These are phyloP conservation scores for Gaeumannomyces tritici DNA, from an alignment of 2,329 filamentous ascomycete species.

Conservation along the genomic window DNA sequence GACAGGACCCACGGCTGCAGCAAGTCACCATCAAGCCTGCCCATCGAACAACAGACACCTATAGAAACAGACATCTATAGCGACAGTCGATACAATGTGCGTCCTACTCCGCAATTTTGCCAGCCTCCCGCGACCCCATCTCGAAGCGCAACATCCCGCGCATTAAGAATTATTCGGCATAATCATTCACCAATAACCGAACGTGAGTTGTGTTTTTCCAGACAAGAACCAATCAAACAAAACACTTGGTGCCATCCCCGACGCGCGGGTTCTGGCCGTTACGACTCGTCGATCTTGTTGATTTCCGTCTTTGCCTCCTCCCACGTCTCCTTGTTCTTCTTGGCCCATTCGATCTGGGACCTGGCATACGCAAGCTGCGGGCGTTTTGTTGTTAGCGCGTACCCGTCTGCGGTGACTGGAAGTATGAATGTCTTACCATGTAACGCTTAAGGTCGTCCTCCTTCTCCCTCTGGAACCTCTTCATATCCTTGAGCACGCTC, in stretches of 20 bases:
- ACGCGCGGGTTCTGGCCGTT: neutral
- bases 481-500: slow-evolving; percentile 81
- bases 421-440: slow-evolving; percentile 60
- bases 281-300: slow-evolving; percentile 68
- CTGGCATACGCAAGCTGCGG: slow-evolving; percentile 78
- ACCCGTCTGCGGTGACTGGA: neutral
- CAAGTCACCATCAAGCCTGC: no score
- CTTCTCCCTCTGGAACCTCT: slow-evolving; percentile 89
- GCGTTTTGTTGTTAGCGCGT: neutral
- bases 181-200: neutral
- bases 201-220: neutral
- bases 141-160: neutral
- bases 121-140: neutral
- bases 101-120: neutral
- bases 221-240: neutral
- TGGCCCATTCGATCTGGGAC: slow-evolving; percentile 90
- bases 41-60: no score
- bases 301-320: slow-evolving; percentile 83
- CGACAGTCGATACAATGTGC: neutral
- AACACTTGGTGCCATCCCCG: neutral
- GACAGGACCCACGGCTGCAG: no score
- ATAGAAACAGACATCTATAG: neutral
- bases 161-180: neutral
- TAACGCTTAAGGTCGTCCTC: slow-evolving; percentile 89
- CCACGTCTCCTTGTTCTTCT: slow-evolving; percentile 85